Evolutionary conservation across 2,329 filamentous ascomycete genomes (phyloP), one percentile per base, ranked within the genome.

Genomic region (Achaetomium macrosporum): DNA sequence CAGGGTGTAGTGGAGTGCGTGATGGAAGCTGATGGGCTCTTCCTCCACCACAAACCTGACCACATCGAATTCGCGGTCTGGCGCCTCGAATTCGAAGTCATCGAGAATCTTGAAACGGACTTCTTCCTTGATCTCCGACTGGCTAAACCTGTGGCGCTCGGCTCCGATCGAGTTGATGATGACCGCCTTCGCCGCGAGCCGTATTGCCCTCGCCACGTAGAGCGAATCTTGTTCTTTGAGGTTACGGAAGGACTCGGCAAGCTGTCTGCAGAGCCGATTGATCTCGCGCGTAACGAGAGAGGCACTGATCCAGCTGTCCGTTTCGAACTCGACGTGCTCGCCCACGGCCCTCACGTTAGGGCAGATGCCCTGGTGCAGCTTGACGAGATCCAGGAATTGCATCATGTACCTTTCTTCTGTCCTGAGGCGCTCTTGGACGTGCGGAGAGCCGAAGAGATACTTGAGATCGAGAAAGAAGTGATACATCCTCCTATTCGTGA

Each of bases 271-370:
- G 36, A 97, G 79, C 50, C 89, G 84, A 66, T 97, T 97, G 68
- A 99, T 92, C 68, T 99, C 92, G 47, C 92, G 82, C 46, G 93
- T 96, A 53, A 99, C 88, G 47, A 97, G 78, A 7, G 91, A 96
- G 3, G 93, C 92, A 53, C 89, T 95, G 49, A 99, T 97, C 93
- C 93, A 99, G 17, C 90, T 88, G 70, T 99, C 95, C 2, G 91
- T 95, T 70, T 99, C 93, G 65, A 97, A 99, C 68, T 99, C 95
- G 31, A 99, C 88, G 67, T 99, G 93, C 65, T 97, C 93, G 15
- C 91, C 90, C 19, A 96, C 82, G 2, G 92, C 93, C 57, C 95
- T 82, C 42, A 91, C 78, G 63, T 97, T 99, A 1, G 93, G 93
- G 62, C 92, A 96, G 51, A 99, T 96, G 29, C 93, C 92, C 71